Percentiles rank a stretch among this genome's conserved stretches.
Conservation (phyloP, 768 basidiomycete genomes). For the Lentinula sp. region DNA sequence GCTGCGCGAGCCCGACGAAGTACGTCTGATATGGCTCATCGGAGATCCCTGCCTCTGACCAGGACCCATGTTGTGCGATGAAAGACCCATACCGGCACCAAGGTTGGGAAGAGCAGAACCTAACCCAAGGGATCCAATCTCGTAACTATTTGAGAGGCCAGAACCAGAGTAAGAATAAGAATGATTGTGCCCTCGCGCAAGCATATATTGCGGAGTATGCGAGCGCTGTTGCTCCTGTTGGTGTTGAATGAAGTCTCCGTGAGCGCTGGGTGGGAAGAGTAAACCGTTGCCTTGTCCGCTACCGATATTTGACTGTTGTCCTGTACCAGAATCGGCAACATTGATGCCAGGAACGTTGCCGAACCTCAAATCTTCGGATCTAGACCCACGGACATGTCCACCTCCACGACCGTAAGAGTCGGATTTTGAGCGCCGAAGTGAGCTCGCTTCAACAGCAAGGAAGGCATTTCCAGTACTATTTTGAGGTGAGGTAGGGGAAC, state of each 20-base stretch:
- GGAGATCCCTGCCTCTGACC: neutral
- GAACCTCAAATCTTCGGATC: conserved; percentile 47
- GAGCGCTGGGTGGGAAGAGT: conserved; percentile 5
- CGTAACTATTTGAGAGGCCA: neutral
- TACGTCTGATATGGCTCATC: neutral
- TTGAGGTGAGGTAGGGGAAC: neutral
- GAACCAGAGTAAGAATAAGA: conserved; percentile 9
- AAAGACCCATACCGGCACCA: conserved; percentile 6
- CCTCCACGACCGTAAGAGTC: conserved; percentile 31
- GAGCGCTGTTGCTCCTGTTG: conserved; percentile 4
- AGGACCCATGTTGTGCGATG: neutral
- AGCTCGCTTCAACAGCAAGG: conserved; percentile 27
- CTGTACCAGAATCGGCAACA: neutral
- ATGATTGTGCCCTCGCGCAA: conserved; percentile 8
- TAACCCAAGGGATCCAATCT: conserved; percentile 2
- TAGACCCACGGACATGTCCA: conserved; percentile 43
- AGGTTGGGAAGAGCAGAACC: conserved; percentile 9
- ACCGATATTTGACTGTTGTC: conserved; percentile 6
- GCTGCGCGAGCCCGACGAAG: conserved; percentile 7
- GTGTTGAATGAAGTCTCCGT: conserved; percentile 5
- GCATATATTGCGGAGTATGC: conserved; percentile 5
- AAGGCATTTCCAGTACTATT: conserved; percentile 12
- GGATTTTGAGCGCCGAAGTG: conserved; percentile 47
- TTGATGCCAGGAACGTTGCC: conserved; percentile 4
- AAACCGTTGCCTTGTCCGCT: neutral